Base-by-base conservation (phyloP, 2,329 filamentous ascomycete species). In the Epichloe scottii region DNA sequence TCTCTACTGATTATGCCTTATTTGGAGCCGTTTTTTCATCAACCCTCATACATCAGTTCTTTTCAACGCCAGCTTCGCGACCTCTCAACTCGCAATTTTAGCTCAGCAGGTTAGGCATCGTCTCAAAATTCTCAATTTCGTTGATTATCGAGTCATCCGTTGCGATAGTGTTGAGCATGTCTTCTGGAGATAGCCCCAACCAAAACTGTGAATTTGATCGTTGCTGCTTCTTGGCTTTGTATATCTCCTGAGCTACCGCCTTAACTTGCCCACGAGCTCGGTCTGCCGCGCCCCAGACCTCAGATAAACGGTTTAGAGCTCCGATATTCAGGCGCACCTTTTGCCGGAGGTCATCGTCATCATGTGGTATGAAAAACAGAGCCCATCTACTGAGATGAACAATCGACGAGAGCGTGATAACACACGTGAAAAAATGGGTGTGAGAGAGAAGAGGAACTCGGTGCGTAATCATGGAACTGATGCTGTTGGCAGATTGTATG, bases 351-450 rank as follows among this genome's bases (percentile, higher is more conserved):
- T 79, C 79, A 55, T 82, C 82, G 60, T 82, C 81, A 58, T 81
- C 76, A 54, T 75, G 74, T 1, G 73, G 70, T 45, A 83, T 72
- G 50, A 77, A 78, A 61, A 78, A 79, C 19, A 83, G 71, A 49
- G 72, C 83, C 80, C 88, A 95, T 55, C 86, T 87, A 51, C 84
- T 87, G 23, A 94, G 74, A 60, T 93, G 87, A 4, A 91, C 85
- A 58, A 90, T 85, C 6, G 87, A 87, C 17, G 84, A 85, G 49
- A 91, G 72, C 1, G 87, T 87, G 47, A 93, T 72, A 39, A 86
- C 83, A 62, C 87, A 93, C 35, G 84, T 87, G 69, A 93, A 89
- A 67, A 91, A 90, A 52, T 89, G 87, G 0, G 82, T 89, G 67
- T 95, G 88, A 34, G 79, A 80, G 4, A 84, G 74, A 2, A 91